phyloP scores from a whole-genome alignment of 441 rosid genomes.

The Omphalea diandra region DNA sequence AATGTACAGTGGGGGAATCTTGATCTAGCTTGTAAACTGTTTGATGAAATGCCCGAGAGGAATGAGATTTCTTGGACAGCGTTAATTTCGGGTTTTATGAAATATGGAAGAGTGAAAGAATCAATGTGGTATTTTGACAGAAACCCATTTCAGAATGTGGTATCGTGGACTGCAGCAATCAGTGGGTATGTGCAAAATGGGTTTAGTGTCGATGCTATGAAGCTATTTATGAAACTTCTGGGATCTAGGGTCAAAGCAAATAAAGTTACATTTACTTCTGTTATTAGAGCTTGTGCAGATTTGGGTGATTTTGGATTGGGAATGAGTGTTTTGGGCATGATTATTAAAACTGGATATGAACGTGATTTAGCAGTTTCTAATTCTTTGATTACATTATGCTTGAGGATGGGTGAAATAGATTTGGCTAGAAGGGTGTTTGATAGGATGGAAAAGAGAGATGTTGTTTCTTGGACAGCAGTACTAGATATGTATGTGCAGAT shows the following conservation, averaged over 20 bases:
- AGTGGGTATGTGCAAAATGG: constrained; percentile 29
- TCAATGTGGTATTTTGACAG: constrained; percentile 51
- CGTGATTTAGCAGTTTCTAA: too few species aligned
- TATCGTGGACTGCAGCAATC: constrained; percentile 56
- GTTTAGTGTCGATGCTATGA: too few species aligned
- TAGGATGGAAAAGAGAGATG: constrained; percentile 46
- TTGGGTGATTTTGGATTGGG: constrained; percentile 4
- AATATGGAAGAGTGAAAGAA: constrained; percentile 44
- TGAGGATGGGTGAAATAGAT: constrained; percentile 43
- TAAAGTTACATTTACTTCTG: constrained; percentile 31
- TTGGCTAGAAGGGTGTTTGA: constrained; percentile 44
- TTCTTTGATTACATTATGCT: constrained; percentile 15
- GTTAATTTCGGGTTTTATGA: too few species aligned
- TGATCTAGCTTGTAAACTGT: too few species aligned
- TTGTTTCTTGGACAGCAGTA: constrained; percentile 60
- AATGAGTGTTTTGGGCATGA: constrained; percentile 5
- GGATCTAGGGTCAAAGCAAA: constrained; percentile 15
- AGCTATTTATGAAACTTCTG: too few species aligned
- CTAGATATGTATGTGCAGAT: constrained; percentile 42
- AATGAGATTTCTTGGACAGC: not conserved
- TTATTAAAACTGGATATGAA: too few species aligned
- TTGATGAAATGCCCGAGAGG: too few species aligned
- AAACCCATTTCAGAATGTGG: constrained; percentile 52
- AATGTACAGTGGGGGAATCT: too few species aligned
- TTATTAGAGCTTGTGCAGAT: too few species aligned